These are phyloP conservation scores for Trichosporon faecale DNA, from an alignment of 1,284 basidiomycete species.

Conservation along the genomic window DNA sequence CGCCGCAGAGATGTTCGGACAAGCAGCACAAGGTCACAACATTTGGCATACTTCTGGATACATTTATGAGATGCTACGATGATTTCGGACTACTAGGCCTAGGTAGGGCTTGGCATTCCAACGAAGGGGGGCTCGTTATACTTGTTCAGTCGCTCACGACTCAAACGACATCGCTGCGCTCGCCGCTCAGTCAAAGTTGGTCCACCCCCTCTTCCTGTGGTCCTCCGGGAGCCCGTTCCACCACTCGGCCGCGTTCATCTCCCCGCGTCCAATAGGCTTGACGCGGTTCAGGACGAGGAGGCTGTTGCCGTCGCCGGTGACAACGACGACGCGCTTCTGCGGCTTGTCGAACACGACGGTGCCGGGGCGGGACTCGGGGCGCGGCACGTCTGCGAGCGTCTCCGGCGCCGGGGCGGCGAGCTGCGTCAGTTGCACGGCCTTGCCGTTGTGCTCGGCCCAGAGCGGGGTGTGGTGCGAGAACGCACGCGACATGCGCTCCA, in stretches of 20 bases:
- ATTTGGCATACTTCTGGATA: not conserved
- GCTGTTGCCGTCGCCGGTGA: conserved; percentile 54
- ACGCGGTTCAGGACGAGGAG: conserved; percentile 59
- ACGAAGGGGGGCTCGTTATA: no score
- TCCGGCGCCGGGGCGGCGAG: conserved; percentile 3
- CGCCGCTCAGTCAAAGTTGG: conserved; percentile 13
- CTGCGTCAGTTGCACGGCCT: conserved; percentile 19
- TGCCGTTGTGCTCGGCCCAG: conserved; percentile 36
- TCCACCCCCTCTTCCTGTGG: conserved; percentile 23
- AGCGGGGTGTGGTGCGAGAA: conserved; percentile 67
- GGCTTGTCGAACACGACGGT: conserved; percentile 53
- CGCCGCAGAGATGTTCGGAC: no score
- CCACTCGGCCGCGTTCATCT: conserved; percentile 57
- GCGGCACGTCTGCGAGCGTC: conserved; percentile 18
- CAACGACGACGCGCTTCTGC: conserved; percentile 56
- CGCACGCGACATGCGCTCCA: conserved; percentile 62
- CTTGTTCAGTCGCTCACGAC: no score
- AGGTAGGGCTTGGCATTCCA: not conserved
- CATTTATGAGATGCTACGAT: not conserved
- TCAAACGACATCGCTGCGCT: not conserved
- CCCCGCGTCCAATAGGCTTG: conserved; percentile 60
- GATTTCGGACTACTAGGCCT: not conserved
- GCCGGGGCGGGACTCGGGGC: conserved; percentile 16
- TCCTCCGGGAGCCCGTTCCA: conserved; percentile 59
- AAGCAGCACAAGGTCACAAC: not conserved